Percentiles rank a stretch among this genome's conserved stretches.
Evolutionary conservation across 805 yeast genomes (phyloP).

Genomic region (Cyberlindnera americana): DNA sequence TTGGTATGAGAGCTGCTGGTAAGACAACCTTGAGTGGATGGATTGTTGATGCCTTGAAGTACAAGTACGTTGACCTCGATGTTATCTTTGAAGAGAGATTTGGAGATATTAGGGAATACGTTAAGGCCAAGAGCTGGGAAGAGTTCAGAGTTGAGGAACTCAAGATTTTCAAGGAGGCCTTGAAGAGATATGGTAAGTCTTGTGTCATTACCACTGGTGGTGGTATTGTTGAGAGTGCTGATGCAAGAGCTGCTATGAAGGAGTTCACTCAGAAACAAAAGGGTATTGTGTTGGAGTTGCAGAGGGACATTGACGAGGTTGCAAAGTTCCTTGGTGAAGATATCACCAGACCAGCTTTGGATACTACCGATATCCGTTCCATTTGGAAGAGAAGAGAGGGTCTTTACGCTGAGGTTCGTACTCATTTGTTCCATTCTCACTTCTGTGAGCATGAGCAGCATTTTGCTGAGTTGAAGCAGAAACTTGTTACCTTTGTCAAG

Average conservation of each 20-base stretch:
- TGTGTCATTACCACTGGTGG: slow-evolving; percentile 93
- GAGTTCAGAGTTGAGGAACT: slow-evolving; percentile 70
- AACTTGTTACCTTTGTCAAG: slow-evolving; percentile 61
- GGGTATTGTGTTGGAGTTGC: slow-evolving; percentile 86
- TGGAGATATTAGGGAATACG: slow-evolving; percentile 54
- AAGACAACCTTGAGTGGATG: slow-evolving; percentile 82
- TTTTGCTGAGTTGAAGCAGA: slow-evolving; percentile 50
- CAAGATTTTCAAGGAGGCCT: slow-evolving; percentile 47
- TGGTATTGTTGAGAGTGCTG: slow-evolving; percentile 79
- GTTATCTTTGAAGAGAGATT: slow-evolving; percentile 54
- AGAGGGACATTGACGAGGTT: slow-evolving; percentile 81
- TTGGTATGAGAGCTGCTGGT: slow-evolving; percentile 99
- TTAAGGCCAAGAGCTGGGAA: slow-evolving; percentile 80
- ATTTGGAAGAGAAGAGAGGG: slow-evolving; percentile 83
- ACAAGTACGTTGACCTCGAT: slow-evolving; percentile 73
- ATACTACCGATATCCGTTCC: slow-evolving; percentile 67
- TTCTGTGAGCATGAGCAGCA: slow-evolving; percentile 58
- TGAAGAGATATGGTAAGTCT: slow-evolving; percentile 37
- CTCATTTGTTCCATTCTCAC: slow-evolving; percentile 70
- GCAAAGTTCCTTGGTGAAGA: slow-evolving; percentile 71
- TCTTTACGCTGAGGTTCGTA: slow-evolving; percentile 79
- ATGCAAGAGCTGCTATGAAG: slow-evolving; percentile 62
- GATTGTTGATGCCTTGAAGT: slow-evolving; percentile 68
- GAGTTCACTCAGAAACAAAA: slow-evolving; percentile 38
- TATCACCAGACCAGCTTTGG: slow-evolving; percentile 78